phyloP scores from a whole-genome alignment of 2,329 filamentous ascomycete species.

The Fonsecaea pugnacius region DNA sequence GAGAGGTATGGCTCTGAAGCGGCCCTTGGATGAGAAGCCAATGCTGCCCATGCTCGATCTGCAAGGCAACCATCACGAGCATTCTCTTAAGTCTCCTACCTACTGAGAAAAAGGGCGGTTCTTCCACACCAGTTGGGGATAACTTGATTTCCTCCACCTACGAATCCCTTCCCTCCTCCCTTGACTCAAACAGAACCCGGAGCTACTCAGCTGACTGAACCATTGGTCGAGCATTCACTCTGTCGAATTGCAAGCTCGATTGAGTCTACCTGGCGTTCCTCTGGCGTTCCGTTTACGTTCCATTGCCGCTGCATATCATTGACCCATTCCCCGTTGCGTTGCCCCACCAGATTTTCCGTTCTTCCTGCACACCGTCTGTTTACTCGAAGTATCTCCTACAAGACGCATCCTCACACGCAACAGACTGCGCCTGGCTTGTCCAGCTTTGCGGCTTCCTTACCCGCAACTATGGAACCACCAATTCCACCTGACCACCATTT shows the following conservation, averaged over 20 bases:
- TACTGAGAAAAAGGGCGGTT: not conserved
- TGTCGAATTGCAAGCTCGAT: not conserved
- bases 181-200: conserved; percentile 4
- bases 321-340: conserved; percentile 8
- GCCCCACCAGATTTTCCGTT: conserved; percentile 26
- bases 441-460: conserved; percentile 14
- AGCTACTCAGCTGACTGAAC: not conserved
- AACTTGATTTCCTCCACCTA: conserved; percentile 11
- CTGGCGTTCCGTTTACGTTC: not conserved
- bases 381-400: conserved; percentile 10
- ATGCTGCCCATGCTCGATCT: conserved; percentile 3
- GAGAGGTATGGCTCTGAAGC: not conserved
- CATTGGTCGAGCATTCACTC: conserved; percentile 2
- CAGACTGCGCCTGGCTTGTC: conserved; percentile 29
- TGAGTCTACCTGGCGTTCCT: not conserved
- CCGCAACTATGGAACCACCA: conserved; percentile 28
- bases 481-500: conserved; percentile 30
- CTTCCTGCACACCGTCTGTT: conserved; percentile 8
- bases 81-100: not conserved
- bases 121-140: conserved; percentile 13
- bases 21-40: not conserved
- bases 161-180: conserved; percentile 8
- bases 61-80: conserved; percentile 27
- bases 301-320: conserved; percentile 12
- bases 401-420: conserved; percentile 27